Conservation (phyloP, 805 yeast genomes). For the Starmerella gropengiesseri region DNA sequence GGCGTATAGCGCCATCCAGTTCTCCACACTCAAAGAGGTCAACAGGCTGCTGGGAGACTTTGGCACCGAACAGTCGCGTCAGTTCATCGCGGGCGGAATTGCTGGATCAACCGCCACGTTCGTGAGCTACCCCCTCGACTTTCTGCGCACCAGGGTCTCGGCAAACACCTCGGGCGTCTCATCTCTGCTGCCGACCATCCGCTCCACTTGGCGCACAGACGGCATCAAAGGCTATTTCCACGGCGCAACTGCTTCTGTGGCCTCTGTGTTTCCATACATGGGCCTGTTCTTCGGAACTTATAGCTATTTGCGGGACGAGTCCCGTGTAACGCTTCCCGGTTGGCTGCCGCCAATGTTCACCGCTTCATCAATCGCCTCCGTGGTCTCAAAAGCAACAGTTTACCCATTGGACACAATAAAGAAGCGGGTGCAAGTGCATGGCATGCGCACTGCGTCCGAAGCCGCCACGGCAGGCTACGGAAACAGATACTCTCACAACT, state of each 20-base stretch:
- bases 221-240: conserved; percentile 41
- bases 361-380: conserved; percentile 70
- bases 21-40: conserved; percentile 53
- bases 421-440: conserved; percentile 60
- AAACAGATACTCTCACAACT: conserved; percentile 23
- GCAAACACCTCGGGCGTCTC: conserved; percentile 37
- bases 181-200: conserved; percentile 26
- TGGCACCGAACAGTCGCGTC: conserved; percentile 32
- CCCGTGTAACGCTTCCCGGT: background rate
- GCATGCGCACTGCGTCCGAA: conserved; percentile 20
- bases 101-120: conserved; percentile 70
- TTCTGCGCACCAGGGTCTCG: conserved; percentile 76
- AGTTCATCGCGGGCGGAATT: conserved; percentile 55
- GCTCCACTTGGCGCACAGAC: conserved; percentile 31
- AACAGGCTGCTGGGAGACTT: conserved; percentile 29
- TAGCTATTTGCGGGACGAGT: conserved; percentile 18
- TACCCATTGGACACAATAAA: conserved; percentile 83
- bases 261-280: conserved; percentile 57
- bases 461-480: conserved; percentile 18
- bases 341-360: conserved; percentile 24
- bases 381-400: conserved; percentile 55
- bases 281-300: conserved; percentile 46
- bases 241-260: conserved; percentile 41
- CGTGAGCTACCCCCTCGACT: conserved; percentile 78
- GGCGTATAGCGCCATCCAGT: conserved; percentile 76